Evolutionary conservation across 176 grass and related monocot species (phyloP), one percentile per base, ranked within the genome.

Genomic region (Lolium multiflorum): DNA sequence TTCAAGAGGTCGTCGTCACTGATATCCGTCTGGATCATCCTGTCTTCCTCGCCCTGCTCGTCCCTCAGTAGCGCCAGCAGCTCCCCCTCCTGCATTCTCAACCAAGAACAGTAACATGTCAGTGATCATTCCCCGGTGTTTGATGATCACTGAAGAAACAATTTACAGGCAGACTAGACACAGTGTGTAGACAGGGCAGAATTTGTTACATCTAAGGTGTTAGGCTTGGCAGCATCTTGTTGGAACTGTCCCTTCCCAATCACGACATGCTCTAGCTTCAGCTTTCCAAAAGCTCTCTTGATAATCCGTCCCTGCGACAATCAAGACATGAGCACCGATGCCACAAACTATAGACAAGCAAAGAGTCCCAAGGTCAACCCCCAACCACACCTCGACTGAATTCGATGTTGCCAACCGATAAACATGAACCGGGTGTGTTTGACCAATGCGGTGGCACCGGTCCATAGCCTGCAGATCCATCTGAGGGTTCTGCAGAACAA

Each of bases 401-500:
- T 98, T 85, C 71, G 96, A 87, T 72, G 96, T 98, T 66, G 96
- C 96, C 75, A 98, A 50, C 76, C 96, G 88, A 86, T 96, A 98
- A 14, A 96, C 96, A 55, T 98, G 96, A 38, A 96, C 96, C 6
- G 96, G 93, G n/a, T 81, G 87, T 49, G 91, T 94, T 87, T 98
- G 96, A 82, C 96, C 96, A 88, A 98, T 98, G 84, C 96, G 88
- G 76, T 98, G 96, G 81, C 96, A 98, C 52, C 96, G 74, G 79
- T 98, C 96, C 96, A 98, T 98, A 52, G 96, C 96, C 89, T 98
- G 96, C 77, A 98, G 56, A 94, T 98, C 96, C 88, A 92, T 92
- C 90, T 98, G 96, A 82, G 96, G 96, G 63, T 98, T 98, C 96
- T 98, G 93, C 46, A 90, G 28, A 54, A 74, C 48, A 4, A 74